A percentile compares a stretch with the other conserved stretches of the same genome.
Conservation (phyloP, 2,329 filamentous ascomycete species). For the Dactylellina leptospora region DNA sequence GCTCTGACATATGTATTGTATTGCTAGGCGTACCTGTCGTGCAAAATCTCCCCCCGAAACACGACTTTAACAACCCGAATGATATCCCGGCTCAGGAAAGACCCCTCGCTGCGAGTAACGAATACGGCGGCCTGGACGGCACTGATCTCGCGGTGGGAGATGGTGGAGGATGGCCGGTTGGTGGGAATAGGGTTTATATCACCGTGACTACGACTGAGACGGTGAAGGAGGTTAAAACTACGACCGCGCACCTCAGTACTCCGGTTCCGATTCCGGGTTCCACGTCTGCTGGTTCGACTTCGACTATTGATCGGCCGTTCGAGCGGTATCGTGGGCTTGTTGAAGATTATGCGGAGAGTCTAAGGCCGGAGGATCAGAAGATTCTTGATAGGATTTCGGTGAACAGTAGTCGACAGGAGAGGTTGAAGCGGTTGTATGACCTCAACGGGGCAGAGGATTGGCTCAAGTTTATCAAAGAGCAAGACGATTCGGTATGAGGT, state of each 20-base stretch:
- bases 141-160: conserved; percentile 27
- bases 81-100: neutral
- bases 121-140: conserved; percentile 18
- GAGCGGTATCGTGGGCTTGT: conserved; percentile 47
- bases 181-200: conserved; percentile 6
- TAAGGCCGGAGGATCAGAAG: conserved; percentile 26
- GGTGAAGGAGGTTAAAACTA: conserved; percentile 33
- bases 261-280: neutral
- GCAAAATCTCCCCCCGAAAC: conserved; percentile 33
- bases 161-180: neutral
- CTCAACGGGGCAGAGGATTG: conserved; percentile 37
- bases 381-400: conserved; percentile 8
- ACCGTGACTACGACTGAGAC: conserved; percentile 26
- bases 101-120: neutral
- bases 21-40: conserved; percentile 27
- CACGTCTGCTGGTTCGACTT: conserved; percentile 5
- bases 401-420: conserved; percentile 29
- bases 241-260: conserved; percentile 12
- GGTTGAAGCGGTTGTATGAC: conserved; percentile 37
- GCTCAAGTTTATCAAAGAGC: conserved; percentile 47
- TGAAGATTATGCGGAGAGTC: conserved; percentile 27
- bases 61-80: conserved; percentile 19
- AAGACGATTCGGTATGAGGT: conserved; percentile 41
- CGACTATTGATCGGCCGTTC: conserved; percentile 28
- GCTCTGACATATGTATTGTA: conserved; percentile 30